These are phyloP conservation scores for Camelina hispida DNA, from an alignment of 345 rosid species.

Conservation along the genomic window DNA sequence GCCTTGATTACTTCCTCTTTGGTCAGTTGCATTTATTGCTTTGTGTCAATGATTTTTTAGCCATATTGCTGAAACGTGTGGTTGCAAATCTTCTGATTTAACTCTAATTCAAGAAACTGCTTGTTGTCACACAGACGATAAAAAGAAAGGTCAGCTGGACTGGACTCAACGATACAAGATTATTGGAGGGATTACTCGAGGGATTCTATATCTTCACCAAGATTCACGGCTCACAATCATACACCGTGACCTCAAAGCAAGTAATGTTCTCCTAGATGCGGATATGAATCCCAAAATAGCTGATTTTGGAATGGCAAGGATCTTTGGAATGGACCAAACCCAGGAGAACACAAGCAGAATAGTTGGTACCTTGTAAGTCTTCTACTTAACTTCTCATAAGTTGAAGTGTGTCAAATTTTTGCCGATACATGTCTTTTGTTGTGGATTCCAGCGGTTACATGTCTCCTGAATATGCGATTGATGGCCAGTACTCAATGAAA, in stretches of 20 bases:
- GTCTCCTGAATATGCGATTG: neutral
- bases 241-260: conserved; percentile 68
- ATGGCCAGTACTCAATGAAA: neutral
- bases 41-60: neutral
- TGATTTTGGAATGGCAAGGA: conserved; percentile 70
- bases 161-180: conserved; percentile 56
- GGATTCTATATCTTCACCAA: conserved; percentile 50
- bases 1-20: conserved; percentile 35
- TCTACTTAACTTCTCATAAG: neutral
- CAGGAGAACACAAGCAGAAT: conserved; percentile 51
- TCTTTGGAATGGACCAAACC: conserved; percentile 48
- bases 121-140: conserved; percentile 38
- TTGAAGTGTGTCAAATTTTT: neutral
- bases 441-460: conserved; percentile 41
- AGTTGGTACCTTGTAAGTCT: conserved; percentile 67
- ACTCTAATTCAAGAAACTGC: neutral
- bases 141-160: conserved; percentile 39
- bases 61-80: neutral
- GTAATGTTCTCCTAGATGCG: conserved; percentile 58
- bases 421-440: neutral
- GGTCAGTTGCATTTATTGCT: conserved; percentile 11
- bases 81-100: neutral
- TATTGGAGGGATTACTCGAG: conserved; percentile 52
- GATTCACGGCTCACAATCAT: conserved; percentile 61
- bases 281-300: conserved; percentile 66